These are phyloP conservation scores for Diaporthe amygdali DNA, from an alignment of 2,329 filamentous ascomycete species.

Conservation along the genomic window DNA sequence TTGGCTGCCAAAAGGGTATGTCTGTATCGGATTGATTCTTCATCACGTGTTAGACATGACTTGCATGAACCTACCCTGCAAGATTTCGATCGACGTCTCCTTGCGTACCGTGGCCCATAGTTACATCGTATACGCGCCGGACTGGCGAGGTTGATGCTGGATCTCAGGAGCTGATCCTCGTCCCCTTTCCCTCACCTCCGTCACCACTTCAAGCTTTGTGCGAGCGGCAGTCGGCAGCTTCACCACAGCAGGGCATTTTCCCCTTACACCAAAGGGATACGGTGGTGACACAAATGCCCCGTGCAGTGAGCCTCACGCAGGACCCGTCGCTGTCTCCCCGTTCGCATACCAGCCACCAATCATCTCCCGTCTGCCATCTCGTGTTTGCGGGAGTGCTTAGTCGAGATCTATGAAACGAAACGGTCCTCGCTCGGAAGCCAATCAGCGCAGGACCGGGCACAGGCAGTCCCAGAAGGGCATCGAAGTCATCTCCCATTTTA, in stretches of 20 bases:
- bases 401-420: slow-evolving; percentile 19
- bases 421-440: background rate
- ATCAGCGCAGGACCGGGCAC: background rate
- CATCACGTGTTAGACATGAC: background rate
- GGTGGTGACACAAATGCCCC: slow-evolving; percentile 8
- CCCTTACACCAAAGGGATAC: slow-evolving; percentile 6
- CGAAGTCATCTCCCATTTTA: background rate
- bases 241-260: background rate
- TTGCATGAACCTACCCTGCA: background rate
- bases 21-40: background rate
- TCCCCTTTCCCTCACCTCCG: background rate
- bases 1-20: background rate
- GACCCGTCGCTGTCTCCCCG: background rate
- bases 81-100: slow-evolving; percentile 9
- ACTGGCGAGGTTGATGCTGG: background rate
- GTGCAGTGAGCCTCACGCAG: background rate
- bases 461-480: background rate
- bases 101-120: background rate
- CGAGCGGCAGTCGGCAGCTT: background rate
- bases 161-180: slow-evolving; percentile 1
- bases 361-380: slow-evolving; percentile 11
- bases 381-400: slow-evolving; percentile 11
- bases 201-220: background rate
- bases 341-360: background rate
- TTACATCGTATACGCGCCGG: background rate